Evolutionary conservation across 2,329 filamentous ascomycete genomes (phyloP).

Genomic region (Reticulascus tulasneorum): DNA sequence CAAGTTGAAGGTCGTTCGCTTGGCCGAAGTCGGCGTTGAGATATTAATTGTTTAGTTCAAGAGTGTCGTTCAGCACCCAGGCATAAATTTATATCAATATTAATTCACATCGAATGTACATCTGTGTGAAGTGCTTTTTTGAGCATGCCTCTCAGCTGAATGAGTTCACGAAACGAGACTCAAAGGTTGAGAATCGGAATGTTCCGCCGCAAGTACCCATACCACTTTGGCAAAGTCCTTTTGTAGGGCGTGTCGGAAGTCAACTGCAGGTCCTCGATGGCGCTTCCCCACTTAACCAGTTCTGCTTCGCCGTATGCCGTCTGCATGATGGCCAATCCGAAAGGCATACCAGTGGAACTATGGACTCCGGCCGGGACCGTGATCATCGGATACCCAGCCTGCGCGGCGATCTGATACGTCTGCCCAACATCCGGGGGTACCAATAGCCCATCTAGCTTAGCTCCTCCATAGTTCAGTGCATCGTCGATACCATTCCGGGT

Average conservation of each 20-base stretch:
- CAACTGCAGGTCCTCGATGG: constrained; percentile 56
- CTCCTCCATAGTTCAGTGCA: constrained; percentile 51
- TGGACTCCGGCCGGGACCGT: constrained; percentile 62
- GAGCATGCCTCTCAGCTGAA: too few species aligned
- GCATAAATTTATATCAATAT: too few species aligned
- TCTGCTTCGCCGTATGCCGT: constrained; percentile 58
- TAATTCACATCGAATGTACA: too few species aligned
- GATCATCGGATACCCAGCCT: constrained; percentile 71
- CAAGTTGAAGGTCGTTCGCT: too few species aligned
- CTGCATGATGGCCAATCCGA: constrained; percentile 53
- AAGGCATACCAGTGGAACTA: constrained; percentile 52
- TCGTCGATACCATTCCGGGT: constrained; percentile 67
- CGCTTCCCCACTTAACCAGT: constrained; percentile 58
- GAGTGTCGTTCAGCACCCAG: too few species aligned
- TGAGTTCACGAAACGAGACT: too few species aligned
- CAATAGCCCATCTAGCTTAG: constrained; percentile 56
- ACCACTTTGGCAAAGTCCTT: constrained; percentile 48
- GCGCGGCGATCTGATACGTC: constrained; percentile 65
- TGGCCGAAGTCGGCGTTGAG: too few species aligned
- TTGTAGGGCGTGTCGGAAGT: constrained; percentile 37
- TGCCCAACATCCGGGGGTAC: constrained; percentile 67
- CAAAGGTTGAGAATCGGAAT: constrained; percentile 29
- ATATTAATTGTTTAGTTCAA: too few species aligned
- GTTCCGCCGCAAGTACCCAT: constrained; percentile 44
- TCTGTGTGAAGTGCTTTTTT: too few species aligned